Evolutionary conservation across 2,329 filamentous ascomycete genomes (phyloP), one percentile per base, ranked within the genome.

Genomic region (Cladophialophora immunda): DNA sequence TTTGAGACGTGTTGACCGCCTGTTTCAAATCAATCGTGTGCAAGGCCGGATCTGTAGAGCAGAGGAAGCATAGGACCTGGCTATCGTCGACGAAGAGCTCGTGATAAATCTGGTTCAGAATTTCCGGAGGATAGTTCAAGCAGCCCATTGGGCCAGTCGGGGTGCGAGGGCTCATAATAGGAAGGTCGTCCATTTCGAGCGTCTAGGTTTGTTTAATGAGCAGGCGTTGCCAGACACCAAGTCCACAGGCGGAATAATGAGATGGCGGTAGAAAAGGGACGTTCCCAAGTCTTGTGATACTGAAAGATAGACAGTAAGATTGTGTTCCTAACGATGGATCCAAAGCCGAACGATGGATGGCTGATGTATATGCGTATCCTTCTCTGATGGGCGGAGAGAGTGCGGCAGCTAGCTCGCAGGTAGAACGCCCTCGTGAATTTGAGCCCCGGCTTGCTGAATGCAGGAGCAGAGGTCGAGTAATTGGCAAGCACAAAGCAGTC

Each of bases 121-220:
- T 68, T 50, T 68, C 68, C 19, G 62, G 25, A 4, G 65, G 65
- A 27, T 64, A 69, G 19, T 65, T 65, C 17, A 69, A 34, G 45
- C 45, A 67, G 15, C 67, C 64, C 67, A 67, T 55, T 2, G 67
- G 57, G 29, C 62, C 64, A 30, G 15, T 41, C 6, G 65, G 50
- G n/a, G 47, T 32, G 22, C 61, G 52, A 32, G 27, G 61, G 11
- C 22, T 45, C 29, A 36, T 32, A 11, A 27, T 29, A 5, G 61
- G 52, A 19, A 64, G 34, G 13, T 17, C n/a, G 25, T 55, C 53
- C 59, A 58, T 67, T 58, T 27, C 38, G 22, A 45, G 34, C 11
- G 15, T 11, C 15, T 34, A 11, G 52, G 30, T 58, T 45, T n/a
- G 36, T 36, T 41, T 50, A 15, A 32, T 6, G 58, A 53, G 7